These are phyloP conservation scores for Populus pruinosa DNA, from an alignment of 345 rosid genomes.

Conservation along the genomic window DNA sequence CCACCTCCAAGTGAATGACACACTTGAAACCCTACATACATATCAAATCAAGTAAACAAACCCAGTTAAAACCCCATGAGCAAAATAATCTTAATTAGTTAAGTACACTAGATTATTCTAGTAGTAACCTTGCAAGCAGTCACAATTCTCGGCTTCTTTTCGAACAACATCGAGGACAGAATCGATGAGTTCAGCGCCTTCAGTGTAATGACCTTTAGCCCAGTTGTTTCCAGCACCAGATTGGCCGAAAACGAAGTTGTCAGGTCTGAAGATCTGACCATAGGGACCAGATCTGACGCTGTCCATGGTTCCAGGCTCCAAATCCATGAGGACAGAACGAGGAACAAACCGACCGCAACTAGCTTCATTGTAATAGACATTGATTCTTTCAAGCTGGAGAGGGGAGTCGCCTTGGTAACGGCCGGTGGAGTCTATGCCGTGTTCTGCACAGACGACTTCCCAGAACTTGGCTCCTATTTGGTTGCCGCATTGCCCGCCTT, in stretches of 20 bases:
- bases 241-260: constrained; percentile 29
- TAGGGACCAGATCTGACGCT: constrained; percentile 24
- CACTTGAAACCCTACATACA: constrained; percentile 23
- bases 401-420: constrained; percentile 20
- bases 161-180: constrained; percentile 31
- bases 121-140: constrained; percentile 26
- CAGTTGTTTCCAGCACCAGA: constrained; percentile 32
- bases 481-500: constrained; percentile 31
- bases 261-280: constrained; percentile 28
- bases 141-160: constrained; percentile 29
- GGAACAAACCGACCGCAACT: constrained; percentile 29
- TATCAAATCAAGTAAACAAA: neutral
- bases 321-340: constrained; percentile 31
- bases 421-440: constrained; percentile 29
- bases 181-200: constrained; percentile 29
- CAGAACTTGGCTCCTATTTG: constrained; percentile 31
- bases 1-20: constrained; percentile 33
- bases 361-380: constrained; percentile 29
- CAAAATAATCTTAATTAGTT: neutral
- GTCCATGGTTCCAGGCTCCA: constrained; percentile 34
- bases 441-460: constrained; percentile 28
- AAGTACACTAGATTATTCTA: neutral
- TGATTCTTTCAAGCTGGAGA: constrained; percentile 26
- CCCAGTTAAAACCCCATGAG: neutral
- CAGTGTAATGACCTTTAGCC: constrained; percentile 32